phyloP scores from a whole-genome alignment of 352 stramenopile species.

The Phytophthora colocasiae region DNA sequence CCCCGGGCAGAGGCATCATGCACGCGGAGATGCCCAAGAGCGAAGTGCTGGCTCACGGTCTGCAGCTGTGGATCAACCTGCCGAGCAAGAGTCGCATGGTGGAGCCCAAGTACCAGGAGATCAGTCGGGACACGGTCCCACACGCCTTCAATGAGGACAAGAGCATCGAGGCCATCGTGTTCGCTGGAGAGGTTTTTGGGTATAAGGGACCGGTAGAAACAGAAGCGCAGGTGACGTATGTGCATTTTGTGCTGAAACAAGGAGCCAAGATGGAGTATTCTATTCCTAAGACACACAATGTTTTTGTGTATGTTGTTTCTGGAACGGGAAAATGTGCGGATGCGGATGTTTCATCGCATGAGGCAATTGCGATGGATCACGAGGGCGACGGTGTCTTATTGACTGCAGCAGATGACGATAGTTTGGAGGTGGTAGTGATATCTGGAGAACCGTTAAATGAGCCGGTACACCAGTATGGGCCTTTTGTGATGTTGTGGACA shows the following conservation, averaged over 20 bases:
- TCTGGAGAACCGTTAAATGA: constrained; percentile 62
- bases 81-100: constrained; percentile 50
- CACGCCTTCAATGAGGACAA: constrained; percentile 53
- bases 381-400: constrained; percentile 57
- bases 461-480: constrained; percentile 61
- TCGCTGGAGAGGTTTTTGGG: constrained; percentile 59
- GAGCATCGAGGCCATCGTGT: constrained; percentile 57
- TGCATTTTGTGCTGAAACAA: constrained; percentile 53
- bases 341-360: constrained; percentile 28
- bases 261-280: constrained; percentile 56
- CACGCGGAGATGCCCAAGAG: constrained; percentile 63
- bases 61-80: constrained; percentile 70
- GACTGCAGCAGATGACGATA: constrained; percentile 20
- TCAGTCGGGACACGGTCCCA: constrained; percentile 51
- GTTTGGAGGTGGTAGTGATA: constrained; percentile 60
- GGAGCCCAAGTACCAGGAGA: constrained; percentile 64
- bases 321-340: constrained; percentile 24
- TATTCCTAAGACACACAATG: constrained; percentile 48
- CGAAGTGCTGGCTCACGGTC: constrained; percentile 36
- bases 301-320: constrained; percentile 41
- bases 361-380: constrained; percentile 52
- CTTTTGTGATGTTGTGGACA: constrained; percentile 60
- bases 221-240: constrained; percentile 54
- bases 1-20: constrained; percentile 53
- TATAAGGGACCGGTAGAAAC: constrained; percentile 48